Evolutionary conservation across 768 basidiomycete species (phyloP), one percentile per base, ranked within the genome.

Genomic region (Lentinula boryana): DNA sequence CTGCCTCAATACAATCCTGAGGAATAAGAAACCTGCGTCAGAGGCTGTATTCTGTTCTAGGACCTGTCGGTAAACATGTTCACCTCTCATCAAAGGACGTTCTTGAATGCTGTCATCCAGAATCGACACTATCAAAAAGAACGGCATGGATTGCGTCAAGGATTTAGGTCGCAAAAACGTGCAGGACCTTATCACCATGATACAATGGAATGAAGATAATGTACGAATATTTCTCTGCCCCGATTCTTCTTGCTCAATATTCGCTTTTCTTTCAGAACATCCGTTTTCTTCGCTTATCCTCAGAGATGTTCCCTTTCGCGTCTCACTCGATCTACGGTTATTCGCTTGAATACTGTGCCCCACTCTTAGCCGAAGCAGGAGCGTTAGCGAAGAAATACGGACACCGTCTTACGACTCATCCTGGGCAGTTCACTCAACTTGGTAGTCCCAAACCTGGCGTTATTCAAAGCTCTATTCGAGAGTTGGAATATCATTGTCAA

Each of bases 281-380:
- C 58, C 83, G 82, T n/a, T 96, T 95, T 72, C 84, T 95, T 75
- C 84, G 94, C 49, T 70, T 96, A 64, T 95, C 93, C 0, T 93
- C 92, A 7, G 91, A 94, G 64, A 87, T 97, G 84, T 96, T 97
- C 72, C 94, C 95, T 1, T 97, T 89, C 66, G 93, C 94, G 0
- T 90, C 89, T 1, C 95, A 98, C 65, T 78, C 74, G 16, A 79
- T 78, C 18, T 84, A 93, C 67, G 93, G 93, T 0, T 97, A 98
- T 71, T 81, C 85, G 15, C 79, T 98, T 27, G 81, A 84, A 7
- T 95, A 91, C 62, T 93, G 91, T 5, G 76, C 82, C 5, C 60
- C 74, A 3, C 73, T 83, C 23, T 75, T 87, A 5, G 77, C 78
- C 2, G 67, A 76, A 66, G 86, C 84, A 23, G 92, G 91, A 1